Percentiles rank a stretch among this genome's conserved stretches.
Conservation (phyloP, 2,329 filamentous ascomycete genomes). For the Calonectria hongkongensis region DNA sequence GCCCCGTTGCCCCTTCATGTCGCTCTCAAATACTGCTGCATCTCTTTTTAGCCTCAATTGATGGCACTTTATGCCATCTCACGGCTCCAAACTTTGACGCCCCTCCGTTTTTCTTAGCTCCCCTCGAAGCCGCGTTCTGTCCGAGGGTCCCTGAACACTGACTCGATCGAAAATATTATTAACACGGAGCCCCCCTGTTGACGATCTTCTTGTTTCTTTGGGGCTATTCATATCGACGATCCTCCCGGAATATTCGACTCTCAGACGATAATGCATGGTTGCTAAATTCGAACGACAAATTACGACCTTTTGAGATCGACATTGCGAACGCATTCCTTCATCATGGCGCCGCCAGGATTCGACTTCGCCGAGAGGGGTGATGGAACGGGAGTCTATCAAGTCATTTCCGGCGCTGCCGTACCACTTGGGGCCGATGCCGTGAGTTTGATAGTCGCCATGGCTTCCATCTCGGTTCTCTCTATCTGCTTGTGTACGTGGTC, state of each 20-base stretch:
- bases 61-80: background rate
- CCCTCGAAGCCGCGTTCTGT: background rate
- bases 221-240: constrained; percentile 7
- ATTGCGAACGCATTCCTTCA: constrained; percentile 7
- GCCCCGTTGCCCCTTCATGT: background rate
- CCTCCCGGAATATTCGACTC: background rate
- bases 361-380: constrained; percentile 9
- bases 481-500: constrained; percentile 60
- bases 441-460: constrained; percentile 60
- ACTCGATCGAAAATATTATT: constrained; percentile 15
- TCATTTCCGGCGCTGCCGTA: constrained; percentile 46
- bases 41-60: background rate
- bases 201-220: too few relatives aligned
- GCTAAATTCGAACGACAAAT: constrained; percentile 15
- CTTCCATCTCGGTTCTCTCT: constrained; percentile 60
- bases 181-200: background rate
- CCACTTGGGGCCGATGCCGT: constrained; percentile 60
- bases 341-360: background rate
- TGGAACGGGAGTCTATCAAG: background rate
- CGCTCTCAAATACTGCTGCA: background rate
- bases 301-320: constrained; percentile 6
- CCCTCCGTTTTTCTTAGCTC: background rate
- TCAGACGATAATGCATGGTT: background rate
- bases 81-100: background rate
- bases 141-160: background rate